phyloP scores from a whole-genome alignment of 2,329 filamentous ascomycete species.

The Aspergillus transmontanensis region DNA sequence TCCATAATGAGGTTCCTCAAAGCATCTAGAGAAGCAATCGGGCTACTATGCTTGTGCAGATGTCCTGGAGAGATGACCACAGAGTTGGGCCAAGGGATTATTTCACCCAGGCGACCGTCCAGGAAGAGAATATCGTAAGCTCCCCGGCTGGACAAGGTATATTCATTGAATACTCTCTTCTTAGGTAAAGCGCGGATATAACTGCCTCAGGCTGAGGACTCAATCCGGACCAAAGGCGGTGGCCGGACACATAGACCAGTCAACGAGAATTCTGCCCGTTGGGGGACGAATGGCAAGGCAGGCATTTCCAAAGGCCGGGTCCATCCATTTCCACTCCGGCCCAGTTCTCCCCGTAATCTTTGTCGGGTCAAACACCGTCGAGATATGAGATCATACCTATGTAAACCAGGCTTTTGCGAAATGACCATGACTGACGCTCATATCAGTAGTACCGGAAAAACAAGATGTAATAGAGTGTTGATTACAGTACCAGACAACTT shows the following conservation, averaged over 20 bases:
- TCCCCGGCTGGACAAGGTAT: neutral
- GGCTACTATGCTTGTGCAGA: neutral
- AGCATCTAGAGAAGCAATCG: no score
- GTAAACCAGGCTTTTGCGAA: neutral
- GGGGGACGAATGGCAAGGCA: slow-evolving; percentile 17
- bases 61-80: neutral
- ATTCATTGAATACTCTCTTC: neutral
- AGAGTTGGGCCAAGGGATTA: no score
- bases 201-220: slow-evolving; percentile 17
- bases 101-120: neutral
- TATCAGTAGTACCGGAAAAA: neutral
- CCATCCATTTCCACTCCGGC: slow-evolving; percentile 8
- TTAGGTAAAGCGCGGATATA: neutral
- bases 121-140: neutral
- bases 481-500: neutral
- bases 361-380: neutral
- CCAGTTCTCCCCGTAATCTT: neutral
- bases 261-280: neutral
- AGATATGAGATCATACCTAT: slow-evolving; percentile 4
- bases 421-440: neutral
- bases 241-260: slow-evolving; percentile 11
- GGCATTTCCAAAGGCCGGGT: slow-evolving; percentile 13
- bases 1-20: neutral
- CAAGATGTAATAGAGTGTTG: neutral
- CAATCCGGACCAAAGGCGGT: slow-evolving; percentile 14